Base-by-base conservation (phyloP, 2,329 filamentous ascomycete species). In the Ophiocordyceps sinensis region DNA sequence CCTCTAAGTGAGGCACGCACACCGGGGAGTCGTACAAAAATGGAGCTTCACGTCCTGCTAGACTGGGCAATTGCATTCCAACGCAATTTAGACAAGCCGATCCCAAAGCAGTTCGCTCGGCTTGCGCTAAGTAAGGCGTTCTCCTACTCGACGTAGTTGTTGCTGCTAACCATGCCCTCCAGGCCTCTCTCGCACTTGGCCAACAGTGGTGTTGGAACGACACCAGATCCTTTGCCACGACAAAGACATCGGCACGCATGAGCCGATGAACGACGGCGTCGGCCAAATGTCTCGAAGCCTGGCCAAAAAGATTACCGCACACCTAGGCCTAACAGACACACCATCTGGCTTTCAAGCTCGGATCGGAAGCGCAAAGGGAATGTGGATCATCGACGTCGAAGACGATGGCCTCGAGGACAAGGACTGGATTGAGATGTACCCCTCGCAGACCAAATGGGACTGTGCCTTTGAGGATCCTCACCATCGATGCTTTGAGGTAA, bases 331-430 rank as follows among this genome's bases (percentile, higher is more conserved):
- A 0, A 48, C 54, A 0, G 65, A 71, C n/a, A 54, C 73, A 0
- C 81, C 82, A 0, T 73, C 73, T 29, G 78, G 70, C 0, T 77
- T 80, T 37, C 84, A 89, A 55, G 82, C 66, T 2, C 72, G 85
- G 1, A 71, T 88, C 30, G 80, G 76, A 10, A 75, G 79, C 15
- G 80, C 80, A 1, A 89, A 89, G 55, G 85, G 84, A 0, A 66
- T 88, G 47, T 88, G 82, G 83, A 68, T 81, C 37, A 57, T 80
- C 5, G 77, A 81, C 47, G 62, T 66, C 0, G 51, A 62, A 0
- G 67, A 72, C 23, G 52, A 58, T 1, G 48, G 47, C 0, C 57
- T 56, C 0, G 59, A 60, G 1, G 60, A 68, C 2, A 53, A 63
- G 0, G 58, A 76, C 14, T 84, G 79, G 80, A 82, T 87, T 35